Evolutionary conservation across 2,329 filamentous ascomycete genomes (phyloP).

Genomic region (Hypoxylon sp.): DNA sequence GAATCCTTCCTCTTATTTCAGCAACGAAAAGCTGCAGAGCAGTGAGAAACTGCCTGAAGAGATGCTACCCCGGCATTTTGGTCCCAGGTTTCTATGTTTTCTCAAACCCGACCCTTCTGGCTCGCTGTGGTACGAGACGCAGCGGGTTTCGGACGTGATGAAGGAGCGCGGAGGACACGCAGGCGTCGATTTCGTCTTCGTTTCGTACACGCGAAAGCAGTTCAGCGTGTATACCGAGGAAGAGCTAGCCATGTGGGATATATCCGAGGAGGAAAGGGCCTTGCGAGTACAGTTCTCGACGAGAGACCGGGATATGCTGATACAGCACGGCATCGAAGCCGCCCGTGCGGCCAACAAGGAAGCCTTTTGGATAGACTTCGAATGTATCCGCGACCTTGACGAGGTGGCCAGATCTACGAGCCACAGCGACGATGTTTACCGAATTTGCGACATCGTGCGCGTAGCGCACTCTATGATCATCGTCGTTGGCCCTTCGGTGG

Average conservation of each 20-base stretch:
- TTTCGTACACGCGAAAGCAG: neutral
- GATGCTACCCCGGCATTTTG: neutral
- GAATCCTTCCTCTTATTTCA: neutral
- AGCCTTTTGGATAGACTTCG: conserved; percentile 2
- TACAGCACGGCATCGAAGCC: neutral
- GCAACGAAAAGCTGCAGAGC: neutral
- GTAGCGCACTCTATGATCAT: neutral
- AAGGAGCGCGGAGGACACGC: neutral
- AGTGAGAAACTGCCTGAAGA: neutral
- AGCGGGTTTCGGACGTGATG: neutral
- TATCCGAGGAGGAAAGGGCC: neutral
- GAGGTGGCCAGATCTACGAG: neutral
- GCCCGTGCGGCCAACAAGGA: neutral
- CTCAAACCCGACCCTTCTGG: neutral
- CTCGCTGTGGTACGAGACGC: neutral
- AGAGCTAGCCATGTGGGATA: neutral
- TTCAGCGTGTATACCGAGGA: neutral
- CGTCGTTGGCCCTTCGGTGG: neutral
- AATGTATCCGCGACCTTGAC: neutral
- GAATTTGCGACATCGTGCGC: neutral
- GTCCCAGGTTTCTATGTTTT: neutral
- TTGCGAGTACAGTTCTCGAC: neutral
- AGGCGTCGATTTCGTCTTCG: neutral
- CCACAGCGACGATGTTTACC: conserved; percentile 1
- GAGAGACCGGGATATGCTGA: neutral